These are phyloP conservation scores for Arthrinium phaeospermum DNA, from an alignment of 2,329 filamentous ascomycete species.

Conservation along the genomic window DNA sequence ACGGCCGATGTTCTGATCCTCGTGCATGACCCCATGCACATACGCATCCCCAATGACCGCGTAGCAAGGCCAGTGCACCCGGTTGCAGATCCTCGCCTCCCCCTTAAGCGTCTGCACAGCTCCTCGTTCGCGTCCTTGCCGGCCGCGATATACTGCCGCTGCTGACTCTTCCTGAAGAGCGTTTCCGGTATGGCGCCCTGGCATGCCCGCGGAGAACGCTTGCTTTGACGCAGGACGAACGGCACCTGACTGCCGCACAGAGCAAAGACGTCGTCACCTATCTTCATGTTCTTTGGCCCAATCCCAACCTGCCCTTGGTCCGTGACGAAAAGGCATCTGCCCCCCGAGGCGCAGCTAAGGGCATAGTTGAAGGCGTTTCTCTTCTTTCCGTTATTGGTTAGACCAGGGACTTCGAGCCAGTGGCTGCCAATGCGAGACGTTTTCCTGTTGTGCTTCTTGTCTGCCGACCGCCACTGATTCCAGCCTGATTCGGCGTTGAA, in stretches of 20 bases:
- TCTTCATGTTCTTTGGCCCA: conserved; percentile 23
- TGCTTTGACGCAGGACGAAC: conserved; percentile 26
- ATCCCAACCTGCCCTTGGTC: conserved; percentile 26
- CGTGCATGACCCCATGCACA: conserved; percentile 28
- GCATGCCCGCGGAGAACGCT: conserved; percentile 16
- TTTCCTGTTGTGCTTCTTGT: conserved; percentile 18
- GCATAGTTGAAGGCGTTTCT: conserved; percentile 29
- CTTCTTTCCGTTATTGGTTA: not conserved
- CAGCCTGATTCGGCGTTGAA: conserved; percentile 18
- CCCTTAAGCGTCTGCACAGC: conserved; percentile 18
- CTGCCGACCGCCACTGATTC: not conserved
- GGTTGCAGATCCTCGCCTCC: not conserved
- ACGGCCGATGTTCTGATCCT: not conserved
- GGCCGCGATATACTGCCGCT: conserved; percentile 21
- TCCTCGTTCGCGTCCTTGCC: conserved; percentile 22
- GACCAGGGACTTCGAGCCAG: conserved; percentile 25
- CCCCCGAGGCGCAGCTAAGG: conserved; percentile 28
- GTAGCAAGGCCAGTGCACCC: conserved; percentile 18
- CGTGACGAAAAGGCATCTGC: conserved; percentile 29
- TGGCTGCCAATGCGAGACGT: conserved; percentile 27
- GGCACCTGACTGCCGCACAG: conserved; percentile 29
- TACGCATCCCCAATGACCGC: conserved; percentile 29
- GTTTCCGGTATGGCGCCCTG: conserved; percentile 21
- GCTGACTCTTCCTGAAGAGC: conserved; percentile 23
- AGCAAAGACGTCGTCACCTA: conserved; percentile 26